Conservation (phyloP, 805 yeast species). For the Hanseniaspora osmophila region DNA sequence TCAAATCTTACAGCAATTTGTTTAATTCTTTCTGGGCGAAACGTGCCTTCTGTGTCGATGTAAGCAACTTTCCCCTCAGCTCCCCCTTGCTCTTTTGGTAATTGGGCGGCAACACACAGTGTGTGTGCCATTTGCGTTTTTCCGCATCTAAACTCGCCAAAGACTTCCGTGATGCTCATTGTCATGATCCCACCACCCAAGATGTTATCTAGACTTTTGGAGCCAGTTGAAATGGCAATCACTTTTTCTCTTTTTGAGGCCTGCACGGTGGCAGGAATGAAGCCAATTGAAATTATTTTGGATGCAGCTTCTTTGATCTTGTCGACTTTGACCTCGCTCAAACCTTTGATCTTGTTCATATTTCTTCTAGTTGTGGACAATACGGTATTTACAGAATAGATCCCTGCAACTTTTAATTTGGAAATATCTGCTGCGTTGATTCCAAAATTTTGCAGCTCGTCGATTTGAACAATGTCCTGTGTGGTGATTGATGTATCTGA, state of each 20-base stretch:
- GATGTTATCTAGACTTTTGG: conserved; percentile 51
- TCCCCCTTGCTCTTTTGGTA: conserved; percentile 59
- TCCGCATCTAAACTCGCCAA: conserved; percentile 72
- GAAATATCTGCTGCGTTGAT: conserved; percentile 59
- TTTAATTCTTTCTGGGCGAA: conserved; percentile 53
- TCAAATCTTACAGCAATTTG: conserved; percentile 59
- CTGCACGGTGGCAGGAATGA: conserved; percentile 60
- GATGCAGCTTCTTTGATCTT: conserved; percentile 63
- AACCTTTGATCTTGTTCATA: conserved; percentile 50
- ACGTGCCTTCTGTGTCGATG: conserved; percentile 73
- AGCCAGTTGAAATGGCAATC: conserved; percentile 55
- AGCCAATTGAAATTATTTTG: conserved; percentile 50
- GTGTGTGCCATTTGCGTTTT: conserved; percentile 76
- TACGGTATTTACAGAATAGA: conserved; percentile 47
- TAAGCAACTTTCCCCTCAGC: conserved; percentile 72
- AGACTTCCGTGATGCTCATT: conserved; percentile 65
- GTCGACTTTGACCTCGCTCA: conserved; percentile 66
- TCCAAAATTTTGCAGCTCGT: conserved; percentile 49
- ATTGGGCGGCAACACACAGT: conserved; percentile 59
- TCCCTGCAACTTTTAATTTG: conserved; percentile 53
- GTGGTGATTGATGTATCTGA: conserved; percentile 11
- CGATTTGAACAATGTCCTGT: conserved; percentile 24
- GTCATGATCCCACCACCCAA: conserved; percentile 69
- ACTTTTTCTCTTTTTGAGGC: conserved; percentile 51
- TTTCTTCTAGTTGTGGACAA: conserved; percentile 52